Evolutionary conservation across 2,329 filamentous ascomycete genomes (phyloP).

Genomic region (Microdochium paspali): DNA sequence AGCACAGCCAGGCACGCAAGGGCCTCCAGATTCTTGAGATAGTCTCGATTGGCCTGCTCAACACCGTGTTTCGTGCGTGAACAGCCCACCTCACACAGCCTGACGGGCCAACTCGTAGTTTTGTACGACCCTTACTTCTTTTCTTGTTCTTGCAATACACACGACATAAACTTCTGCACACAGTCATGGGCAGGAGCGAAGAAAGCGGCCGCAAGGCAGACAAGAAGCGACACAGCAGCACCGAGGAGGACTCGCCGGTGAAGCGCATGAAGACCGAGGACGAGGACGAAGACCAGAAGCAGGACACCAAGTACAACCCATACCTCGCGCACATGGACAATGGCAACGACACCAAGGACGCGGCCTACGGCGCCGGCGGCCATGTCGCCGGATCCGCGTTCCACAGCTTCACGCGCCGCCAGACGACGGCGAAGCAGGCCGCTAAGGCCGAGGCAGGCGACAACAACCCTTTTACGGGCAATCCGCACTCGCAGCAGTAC

Average conservation of each 20-base stretch:
- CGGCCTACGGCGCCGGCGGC: slow-evolving; percentile 6
- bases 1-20: neutral
- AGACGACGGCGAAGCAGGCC: slow-evolving; percentile 71
- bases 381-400: slow-evolving; percentile 37
- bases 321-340: slow-evolving; percentile 88
- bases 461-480: slow-evolving; percentile 76
- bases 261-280: slow-evolving; percentile 18
- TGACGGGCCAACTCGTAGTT: too few species aligned
- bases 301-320: slow-evolving; percentile 51
- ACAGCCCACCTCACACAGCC: too few species aligned
- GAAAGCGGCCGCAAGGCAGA: slow-evolving; percentile 6
- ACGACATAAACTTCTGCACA: neutral
- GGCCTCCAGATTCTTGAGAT: neutral
- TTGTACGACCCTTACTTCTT: too few species aligned
- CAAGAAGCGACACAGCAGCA: slow-evolving; percentile 16
- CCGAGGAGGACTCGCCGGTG: slow-evolving; percentile 7
- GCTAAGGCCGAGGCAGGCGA: slow-evolving; percentile 68
- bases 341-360: slow-evolving; percentile 27
- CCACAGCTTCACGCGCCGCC: slow-evolving; percentile 62
- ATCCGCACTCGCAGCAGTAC: slow-evolving; percentile 71
- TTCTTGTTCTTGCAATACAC: neutral
- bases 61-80: too few species aligned
- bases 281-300: slow-evolving; percentile 14
- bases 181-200: neutral
- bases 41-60: too few species aligned